These are phyloP conservation scores for Lizonia empirigonia DNA, from an alignment of 2,329 filamentous ascomycete genomes.

Conservation along the genomic window DNA sequence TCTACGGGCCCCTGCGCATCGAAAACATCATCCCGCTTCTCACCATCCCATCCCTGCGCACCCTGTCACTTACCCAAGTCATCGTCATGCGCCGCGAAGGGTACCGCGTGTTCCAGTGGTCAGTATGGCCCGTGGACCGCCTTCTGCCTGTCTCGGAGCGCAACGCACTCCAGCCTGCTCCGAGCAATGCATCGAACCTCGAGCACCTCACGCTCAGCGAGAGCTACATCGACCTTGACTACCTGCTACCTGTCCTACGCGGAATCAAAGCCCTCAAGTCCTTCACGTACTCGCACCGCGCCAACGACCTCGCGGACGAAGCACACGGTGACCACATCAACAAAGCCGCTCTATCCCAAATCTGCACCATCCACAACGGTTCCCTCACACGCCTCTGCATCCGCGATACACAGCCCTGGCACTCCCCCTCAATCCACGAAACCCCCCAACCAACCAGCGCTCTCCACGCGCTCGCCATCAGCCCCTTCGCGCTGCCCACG, in stretches of 20 bases:
- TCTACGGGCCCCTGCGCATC: conserved; percentile 2
- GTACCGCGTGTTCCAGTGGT: conserved; percentile 8
- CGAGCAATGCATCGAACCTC: neutral
- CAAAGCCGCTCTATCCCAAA: neutral
- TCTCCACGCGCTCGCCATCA: neutral
- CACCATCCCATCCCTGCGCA: conserved; percentile 1
- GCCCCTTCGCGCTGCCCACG: neutral
- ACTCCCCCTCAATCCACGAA: neutral
- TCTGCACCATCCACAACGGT: neutral
- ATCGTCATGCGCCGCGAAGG: conserved; percentile 9
- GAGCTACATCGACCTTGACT: neutral
- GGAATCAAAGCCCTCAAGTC: neutral
- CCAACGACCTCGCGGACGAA: neutral
- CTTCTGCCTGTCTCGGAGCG: neutral
- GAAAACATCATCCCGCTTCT: conserved; percentile 9
- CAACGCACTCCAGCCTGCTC: no score
- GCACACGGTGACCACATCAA: neutral
- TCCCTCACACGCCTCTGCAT: neutral
- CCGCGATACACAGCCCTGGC: neutral
- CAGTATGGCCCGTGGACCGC: neutral
- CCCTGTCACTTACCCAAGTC: conserved; percentile 2
- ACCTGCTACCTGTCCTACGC: neutral
- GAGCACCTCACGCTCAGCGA: neutral
- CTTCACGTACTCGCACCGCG: conserved; percentile 7
- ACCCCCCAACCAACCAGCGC: neutral